Base-by-base conservation (phyloP, 768 basidiomycete genomes). In the Hydnum rufescens region DNA sequence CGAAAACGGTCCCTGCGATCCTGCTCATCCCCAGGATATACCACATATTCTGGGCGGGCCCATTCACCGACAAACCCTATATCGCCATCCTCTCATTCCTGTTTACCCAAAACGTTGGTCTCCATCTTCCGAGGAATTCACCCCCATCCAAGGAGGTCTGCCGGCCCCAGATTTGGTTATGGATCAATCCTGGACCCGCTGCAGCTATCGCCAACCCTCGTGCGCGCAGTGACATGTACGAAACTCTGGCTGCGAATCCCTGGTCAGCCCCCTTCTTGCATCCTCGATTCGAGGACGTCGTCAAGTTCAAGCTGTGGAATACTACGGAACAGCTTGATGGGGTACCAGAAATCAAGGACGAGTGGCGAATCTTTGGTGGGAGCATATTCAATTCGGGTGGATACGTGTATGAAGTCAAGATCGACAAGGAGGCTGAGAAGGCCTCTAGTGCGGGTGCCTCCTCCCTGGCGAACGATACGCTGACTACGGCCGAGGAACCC, bases 1-100 rank as follows among this genome's bases (percentile, higher is more conserved):
- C 18, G n/a, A n/a, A 18, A 44, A 54, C 5, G 53, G 48, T 18
- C 71, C 78, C 1, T 99, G 95, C 65, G 87, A 95, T 60, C 73
- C 80, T 0, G 80, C 86, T 58, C 77, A 82, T 59, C 82, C 89
- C 4, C n/a, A 77, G 84, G 32, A 67, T 96, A 30, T 97, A 93
- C 71, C 95, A 99, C 66, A 95, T 96, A 80, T 99, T 95, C 70
- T 97, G 95, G 93, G 86, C 92, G 1, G 93, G 95, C 0, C 81
- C 88, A 1, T 96, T 99, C 70, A 95, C 90, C 5, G 95, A 99
- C 71, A 96, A 96, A 64, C 95, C 95, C 2, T 97, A 99, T 71
- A 76, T 89, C 54, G 89, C 93, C 1, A 71, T 96, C 43, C 70
- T 93, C 23, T 95, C 90, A 18, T 99, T 89, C 72, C 74, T 97